phyloP scores from a whole-genome alignment of 1,284 basidiomycete genomes.

The Ceratobasidium sp. region DNA sequence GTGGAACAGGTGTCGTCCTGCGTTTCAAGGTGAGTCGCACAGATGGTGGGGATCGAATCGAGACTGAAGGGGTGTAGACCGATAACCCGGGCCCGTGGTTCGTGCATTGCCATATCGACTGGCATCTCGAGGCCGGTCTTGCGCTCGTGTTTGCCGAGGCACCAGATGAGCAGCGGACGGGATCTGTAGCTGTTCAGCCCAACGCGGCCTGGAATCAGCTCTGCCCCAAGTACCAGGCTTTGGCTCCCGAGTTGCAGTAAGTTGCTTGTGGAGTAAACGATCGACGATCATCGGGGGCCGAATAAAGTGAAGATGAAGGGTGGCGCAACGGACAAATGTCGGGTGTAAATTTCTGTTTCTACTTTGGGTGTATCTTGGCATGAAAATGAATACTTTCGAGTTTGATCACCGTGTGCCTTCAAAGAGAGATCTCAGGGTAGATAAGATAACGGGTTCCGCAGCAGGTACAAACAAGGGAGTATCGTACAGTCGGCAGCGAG shows the following conservation, averaged over 20 bases:
- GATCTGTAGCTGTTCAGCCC: constrained; percentile 6
- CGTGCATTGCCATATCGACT: constrained; percentile 54
- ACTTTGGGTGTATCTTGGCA: not conserved
- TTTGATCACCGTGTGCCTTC: not conserved
- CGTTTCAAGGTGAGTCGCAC: constrained; percentile 10
- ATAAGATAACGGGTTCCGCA: not conserved
- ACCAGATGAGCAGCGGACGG: constrained; percentile 59
- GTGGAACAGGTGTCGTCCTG: constrained; percentile 43
- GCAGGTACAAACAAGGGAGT: not conserved
- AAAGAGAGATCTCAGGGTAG: too few relatives aligned
- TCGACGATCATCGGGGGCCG: not conserved
- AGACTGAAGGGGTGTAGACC: constrained; percentile 51
- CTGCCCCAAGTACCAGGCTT: constrained; percentile 26
- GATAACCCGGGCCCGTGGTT: constrained; percentile 88
- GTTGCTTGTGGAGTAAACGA: too few relatives aligned
- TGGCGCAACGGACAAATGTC: not conserved
- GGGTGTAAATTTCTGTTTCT: not conserved
- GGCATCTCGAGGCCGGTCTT: constrained; percentile 33
- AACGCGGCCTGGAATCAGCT: constrained; percentile 26
- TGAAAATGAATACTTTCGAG: too few relatives aligned
- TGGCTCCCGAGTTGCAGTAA: constrained; percentile 19
- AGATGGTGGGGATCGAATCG: not conserved
- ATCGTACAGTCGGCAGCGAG: too few relatives aligned
- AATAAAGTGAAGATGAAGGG: not conserved
- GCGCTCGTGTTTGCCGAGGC: constrained; percentile 79